phyloP scores from a whole-genome alignment of 1,284 basidiomycete genomes.

The Rhizoctonia solani region DNA sequence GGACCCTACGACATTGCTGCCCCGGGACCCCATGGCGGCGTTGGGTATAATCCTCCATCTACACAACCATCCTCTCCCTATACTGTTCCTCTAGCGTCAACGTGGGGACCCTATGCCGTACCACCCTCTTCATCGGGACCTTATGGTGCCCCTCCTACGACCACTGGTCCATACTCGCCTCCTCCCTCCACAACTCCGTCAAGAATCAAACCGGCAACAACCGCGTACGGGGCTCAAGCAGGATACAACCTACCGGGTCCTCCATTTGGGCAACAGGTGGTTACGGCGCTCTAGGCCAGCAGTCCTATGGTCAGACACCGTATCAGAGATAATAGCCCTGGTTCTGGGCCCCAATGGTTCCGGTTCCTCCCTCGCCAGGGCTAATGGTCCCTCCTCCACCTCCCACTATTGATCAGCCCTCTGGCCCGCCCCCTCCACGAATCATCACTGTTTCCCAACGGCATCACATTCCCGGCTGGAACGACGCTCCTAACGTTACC shows the following conservation, averaged over 20 bases:
- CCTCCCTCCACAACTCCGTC: constrained; percentile 40
- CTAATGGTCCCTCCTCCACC: constrained; percentile 49
- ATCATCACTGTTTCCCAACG: constrained; percentile 55
- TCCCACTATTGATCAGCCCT: constrained; percentile 47
- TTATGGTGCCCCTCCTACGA: constrained; percentile 5
- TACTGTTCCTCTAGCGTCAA: neutral
- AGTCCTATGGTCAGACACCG: neutral
- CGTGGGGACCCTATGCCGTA: neutral
- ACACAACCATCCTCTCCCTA: neutral
- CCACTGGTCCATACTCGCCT: constrained; percentile 41
- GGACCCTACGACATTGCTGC: constrained; percentile 30
- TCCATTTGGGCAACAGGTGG: constrained; percentile 21
- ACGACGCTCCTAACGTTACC: constrained; percentile 74
- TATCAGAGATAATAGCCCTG: constrained; percentile 39
- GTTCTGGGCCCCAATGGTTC: constrained; percentile 39
- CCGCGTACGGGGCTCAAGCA: constrained; percentile 34
- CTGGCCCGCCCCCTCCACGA: constrained; percentile 44
- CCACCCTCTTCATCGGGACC: neutral
- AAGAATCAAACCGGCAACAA: too few species aligned
- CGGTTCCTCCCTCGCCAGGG: too few species aligned
- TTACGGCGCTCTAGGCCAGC: neutral
- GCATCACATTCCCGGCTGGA: constrained; percentile 83
- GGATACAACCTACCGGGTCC: constrained; percentile 27
- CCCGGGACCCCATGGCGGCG: neutral
- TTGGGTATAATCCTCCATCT: neutral